Base-by-base conservation (phyloP, 2,329 filamentous ascomycete genomes). In the Hirsutella thompsonii region DNA sequence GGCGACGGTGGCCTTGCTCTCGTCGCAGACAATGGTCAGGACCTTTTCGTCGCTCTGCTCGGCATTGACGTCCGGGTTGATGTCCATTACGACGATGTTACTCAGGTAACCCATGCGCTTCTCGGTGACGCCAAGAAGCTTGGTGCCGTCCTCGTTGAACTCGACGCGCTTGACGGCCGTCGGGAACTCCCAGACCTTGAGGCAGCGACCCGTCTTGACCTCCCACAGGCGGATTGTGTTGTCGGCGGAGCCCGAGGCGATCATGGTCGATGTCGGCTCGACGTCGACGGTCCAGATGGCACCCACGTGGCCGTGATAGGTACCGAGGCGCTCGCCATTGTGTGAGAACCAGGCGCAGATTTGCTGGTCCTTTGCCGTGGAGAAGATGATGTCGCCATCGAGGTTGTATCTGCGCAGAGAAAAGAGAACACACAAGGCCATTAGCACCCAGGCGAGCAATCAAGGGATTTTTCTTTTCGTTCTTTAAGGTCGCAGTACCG, bases 161-260 rank as follows among this genome's bases (percentile, higher is more conserved):
- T 95, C 90, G 62, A 94, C 89, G 55, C 92, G 80, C 79, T 98
- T 96, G 64, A 98, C 87, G 49, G 89, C 88, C 36, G 92, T 96
- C 45, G 84, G 81, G 68, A 95, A 95, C 53, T 98, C 89, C 92
- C 92, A 98, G 43, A 83, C 85, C 80, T 96, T 95, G 57, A 98
- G 76, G 61, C 85, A 82, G 61, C 85, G 86, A 60, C 92, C 92
- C 14, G 83, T 84, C 75, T 88, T 84, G 62, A 95, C 76, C 61
- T 98, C 88, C 92, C 92, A 98, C 56, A 98, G 75, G 58, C 89
- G 81, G 66, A 98, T 90, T 36, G 90, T 95, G 74, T 96, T 96
- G 71, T 98, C 92, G 65, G 92, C 92, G 54, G 89, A 92, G 56
- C 92, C 92, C 46, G 86, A 93, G 58, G 90, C 92, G 59, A 96